Conservation (phyloP, 2,329 filamentous ascomycete genomes). For the Juglanconis sp. region DNA sequence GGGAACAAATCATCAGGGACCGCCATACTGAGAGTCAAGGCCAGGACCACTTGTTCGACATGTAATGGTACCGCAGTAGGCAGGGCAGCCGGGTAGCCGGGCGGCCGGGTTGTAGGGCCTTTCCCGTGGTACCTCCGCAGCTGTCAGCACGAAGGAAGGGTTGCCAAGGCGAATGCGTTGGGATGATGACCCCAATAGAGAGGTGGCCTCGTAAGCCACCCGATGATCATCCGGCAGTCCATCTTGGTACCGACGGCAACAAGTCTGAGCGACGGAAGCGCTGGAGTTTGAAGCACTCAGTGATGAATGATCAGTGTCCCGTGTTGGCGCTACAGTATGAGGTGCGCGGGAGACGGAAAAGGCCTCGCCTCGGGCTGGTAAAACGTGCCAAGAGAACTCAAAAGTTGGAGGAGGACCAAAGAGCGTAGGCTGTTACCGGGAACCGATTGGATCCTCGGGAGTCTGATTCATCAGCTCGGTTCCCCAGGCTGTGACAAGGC, state of each 20-base stretch:
- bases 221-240: not conserved
- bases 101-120: not conserved
- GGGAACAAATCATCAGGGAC: not conserved
- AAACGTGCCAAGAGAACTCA: slow-evolving; percentile 15
- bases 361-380: slow-evolving; percentile 3
- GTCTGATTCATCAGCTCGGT: slow-evolving; percentile 15
- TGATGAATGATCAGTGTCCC: not conserved
- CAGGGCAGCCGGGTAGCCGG: not conserved
- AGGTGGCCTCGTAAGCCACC: not conserved
- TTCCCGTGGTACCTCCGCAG: not conserved
- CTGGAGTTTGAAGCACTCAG: not conserved
- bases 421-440: slow-evolving; percentile 3
- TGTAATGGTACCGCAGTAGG: not conserved
- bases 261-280: not conserved
- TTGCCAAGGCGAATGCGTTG: not conserved
- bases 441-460: slow-evolving; percentile 13
- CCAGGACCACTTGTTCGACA: not conserved
- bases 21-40: not conserved
- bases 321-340: not conserved
- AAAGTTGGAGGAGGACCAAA: slow-evolving; percentile 2
- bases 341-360: not conserved
- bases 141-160: not conserved
- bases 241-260: not conserved
- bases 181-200: not conserved
- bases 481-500: slow-evolving; percentile 15